Evolutionary conservation across 768 basidiomycete genomes (phyloP).

Genomic region (Multifurca ochricompacta): DNA sequence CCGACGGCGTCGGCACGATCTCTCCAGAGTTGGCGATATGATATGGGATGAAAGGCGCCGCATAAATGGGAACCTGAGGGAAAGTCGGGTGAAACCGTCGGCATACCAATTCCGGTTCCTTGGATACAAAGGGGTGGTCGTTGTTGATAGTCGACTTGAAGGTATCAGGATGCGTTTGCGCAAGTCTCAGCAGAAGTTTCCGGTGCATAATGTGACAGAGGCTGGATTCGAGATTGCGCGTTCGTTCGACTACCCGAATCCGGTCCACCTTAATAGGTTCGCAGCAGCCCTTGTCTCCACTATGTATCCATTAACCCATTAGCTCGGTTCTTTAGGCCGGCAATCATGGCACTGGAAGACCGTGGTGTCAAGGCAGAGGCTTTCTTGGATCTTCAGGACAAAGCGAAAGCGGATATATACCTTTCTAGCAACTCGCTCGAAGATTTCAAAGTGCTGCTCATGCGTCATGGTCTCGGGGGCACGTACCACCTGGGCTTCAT

Average conservation of each 20-base stretch:
- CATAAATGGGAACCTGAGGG: neutral
- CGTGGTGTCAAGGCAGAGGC: slow-evolving; percentile 50
- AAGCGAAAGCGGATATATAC: slow-evolving; percentile 45
- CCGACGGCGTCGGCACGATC: slow-evolving; percentile 79
- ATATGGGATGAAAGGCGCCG: slow-evolving; percentile 21
- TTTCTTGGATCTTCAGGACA: slow-evolving; percentile 56
- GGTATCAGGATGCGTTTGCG: slow-evolving; percentile 64
- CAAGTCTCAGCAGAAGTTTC: slow-evolving; percentile 70
- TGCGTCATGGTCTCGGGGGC: slow-evolving; percentile 37
- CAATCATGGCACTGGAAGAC: slow-evolving; percentile 76
- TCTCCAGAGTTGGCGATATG: slow-evolving; percentile 46
- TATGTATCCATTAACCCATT: neutral
- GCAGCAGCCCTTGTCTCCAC: neutral
- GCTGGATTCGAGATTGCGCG: slow-evolving; percentile 68
- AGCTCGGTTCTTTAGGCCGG: slow-evolving; percentile 37
- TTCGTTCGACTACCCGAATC: slow-evolving; percentile 50
- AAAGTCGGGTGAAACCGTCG: neutral
- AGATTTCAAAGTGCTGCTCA: slow-evolving; percentile 43
- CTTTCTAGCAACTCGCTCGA: slow-evolving; percentile 52
- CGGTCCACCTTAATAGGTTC: slow-evolving; percentile 69
- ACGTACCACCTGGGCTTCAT: slow-evolving; percentile 44
- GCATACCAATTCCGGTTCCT: slow-evolving; percentile 78
- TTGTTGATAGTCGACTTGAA: slow-evolving; percentile 47
- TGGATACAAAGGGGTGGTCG: slow-evolving; percentile 73
- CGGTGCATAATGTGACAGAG: slow-evolving; percentile 36